These are phyloP conservation scores for Cantharellus cinnabarinus DNA, from an alignment of 768 basidiomycete species.

Conservation along the genomic window DNA sequence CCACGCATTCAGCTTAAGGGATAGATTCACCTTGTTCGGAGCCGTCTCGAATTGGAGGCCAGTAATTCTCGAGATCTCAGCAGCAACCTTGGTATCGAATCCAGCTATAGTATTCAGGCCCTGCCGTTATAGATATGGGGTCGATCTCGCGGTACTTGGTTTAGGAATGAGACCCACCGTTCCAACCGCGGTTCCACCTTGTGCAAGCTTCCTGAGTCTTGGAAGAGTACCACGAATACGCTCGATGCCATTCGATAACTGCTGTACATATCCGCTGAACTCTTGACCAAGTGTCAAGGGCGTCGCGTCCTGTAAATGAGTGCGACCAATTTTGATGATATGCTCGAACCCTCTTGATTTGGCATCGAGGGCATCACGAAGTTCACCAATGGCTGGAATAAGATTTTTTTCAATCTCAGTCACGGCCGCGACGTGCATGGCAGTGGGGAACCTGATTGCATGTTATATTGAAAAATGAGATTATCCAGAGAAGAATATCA, in stretches of 20 bases:
- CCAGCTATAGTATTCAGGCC: slow-evolving; percentile 94
- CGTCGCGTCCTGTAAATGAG: slow-evolving; percentile 95
- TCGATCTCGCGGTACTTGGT: background rate
- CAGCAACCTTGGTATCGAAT: slow-evolving; percentile 86
- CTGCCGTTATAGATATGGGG: slow-evolving; percentile 21
- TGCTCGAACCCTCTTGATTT: slow-evolving; percentile 70
- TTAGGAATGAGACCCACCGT: slow-evolving; percentile 37
- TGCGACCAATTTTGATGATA: slow-evolving; percentile 97
- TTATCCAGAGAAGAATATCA: background rate
- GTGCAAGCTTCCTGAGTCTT: slow-evolving; percentile 73
- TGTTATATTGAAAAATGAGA: background rate
- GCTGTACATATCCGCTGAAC: slow-evolving; percentile 95
- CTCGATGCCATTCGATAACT: slow-evolving; percentile 75
- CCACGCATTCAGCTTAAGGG: background rate
- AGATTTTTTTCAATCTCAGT: slow-evolving; percentile 62
- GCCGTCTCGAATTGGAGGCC: slow-evolving; percentile 87
- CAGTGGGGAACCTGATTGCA: slow-evolving; percentile 72
- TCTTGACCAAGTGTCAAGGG: slow-evolving; percentile 96
- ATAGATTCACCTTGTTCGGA: slow-evolving; percentile 65
- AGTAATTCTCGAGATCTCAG: slow-evolving; percentile 77
- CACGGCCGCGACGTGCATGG: slow-evolving; percentile 95
- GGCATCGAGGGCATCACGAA: slow-evolving; percentile 52
- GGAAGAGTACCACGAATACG: slow-evolving; percentile 67
- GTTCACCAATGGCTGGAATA: slow-evolving; percentile 66
- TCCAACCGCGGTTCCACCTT: slow-evolving; percentile 96